Evolutionary conservation across 2,329 filamentous ascomycete genomes (phyloP).

Genomic region (Teratosphaeria viscida): DNA sequence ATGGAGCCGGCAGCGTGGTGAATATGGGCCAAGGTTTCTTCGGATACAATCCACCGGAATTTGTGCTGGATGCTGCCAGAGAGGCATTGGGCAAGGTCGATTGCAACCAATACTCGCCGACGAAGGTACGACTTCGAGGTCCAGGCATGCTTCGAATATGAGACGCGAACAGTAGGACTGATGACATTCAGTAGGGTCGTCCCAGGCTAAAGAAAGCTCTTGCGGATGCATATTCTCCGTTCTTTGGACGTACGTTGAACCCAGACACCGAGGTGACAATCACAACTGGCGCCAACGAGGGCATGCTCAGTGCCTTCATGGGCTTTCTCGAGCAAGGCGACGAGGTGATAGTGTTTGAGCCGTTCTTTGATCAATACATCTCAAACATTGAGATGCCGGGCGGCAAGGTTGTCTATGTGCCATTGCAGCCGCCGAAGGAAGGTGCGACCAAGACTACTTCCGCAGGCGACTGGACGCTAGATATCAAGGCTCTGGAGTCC

Average conservation of each 20-base stretch:
- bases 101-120: conserved; percentile 97
- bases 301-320: conserved; percentile 97
- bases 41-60: conserved; percentile 87
- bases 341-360: conserved; percentile 96
- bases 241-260: conserved; percentile 71
- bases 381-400: conserved; percentile 98
- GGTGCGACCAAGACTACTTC: conserved; percentile 72
- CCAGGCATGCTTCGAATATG: background rate
- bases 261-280: conserved; percentile 90
- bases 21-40: conserved; percentile 58
- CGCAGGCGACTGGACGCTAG: conserved; percentile 77
- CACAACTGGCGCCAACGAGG: conserved; percentile 84
- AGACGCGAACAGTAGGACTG: conserved; percentile 3
- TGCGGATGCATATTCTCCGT: conserved; percentile 81
- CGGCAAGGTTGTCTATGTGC: conserved; percentile 88
- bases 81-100: conserved; percentile 80
- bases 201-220: conserved; percentile 88
- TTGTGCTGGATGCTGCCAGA: conserved; percentile 87
- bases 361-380: conserved; percentile 99
- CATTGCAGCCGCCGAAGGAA: conserved; percentile 77
- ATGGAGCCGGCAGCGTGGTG: conserved; percentile 2
- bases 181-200: conserved; percentile 47
- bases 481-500: conserved; percentile 70
- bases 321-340: conserved; percentile 89
- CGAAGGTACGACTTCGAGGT: conserved; percentile 46